Evolutionary conservation across 1,284 basidiomycete species (phyloP), one percentile per base, ranked within the genome.

Genomic region (Inonotus hispidus): DNA sequence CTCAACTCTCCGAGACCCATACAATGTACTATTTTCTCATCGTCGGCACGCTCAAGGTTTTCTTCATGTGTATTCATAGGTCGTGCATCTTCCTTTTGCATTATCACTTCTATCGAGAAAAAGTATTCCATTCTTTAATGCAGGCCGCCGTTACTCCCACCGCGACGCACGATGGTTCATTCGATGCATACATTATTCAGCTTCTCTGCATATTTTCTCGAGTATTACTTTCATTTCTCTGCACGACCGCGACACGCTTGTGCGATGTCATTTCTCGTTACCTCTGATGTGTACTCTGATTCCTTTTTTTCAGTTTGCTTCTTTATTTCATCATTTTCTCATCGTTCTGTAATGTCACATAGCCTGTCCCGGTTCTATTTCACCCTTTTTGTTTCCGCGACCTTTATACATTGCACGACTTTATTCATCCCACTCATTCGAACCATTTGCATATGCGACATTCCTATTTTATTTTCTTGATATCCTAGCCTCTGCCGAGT

Each of bases 41-140:
- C 19, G 25, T 16, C 39, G n/a, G 13, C 52, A 4, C 3, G 39
- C 39, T 29, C 35, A 7, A 21, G 47, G n/a, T 19, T 46, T 56
- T 23, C 43, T n/a, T 47, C 45, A 56, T 56, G 41, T 56, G 55
- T 56, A 56, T 52, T 35, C 50, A 52, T 35, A 32, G 27, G 19
- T 35, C 50, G 32, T n/a, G 29, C 55, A 46, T 56, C 35, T 25
- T 19, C 8, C n/a, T 3, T 29, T 45, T 32, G 32, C 32, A 32
- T 5, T 27, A n/a, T 35, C 55, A 47, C 21, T 19, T 21, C 29
- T 11, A 1, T 43, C n/a, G 41, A 32, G 25, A 32, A 27, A 46
- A 3, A 41, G 29, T 56, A 56, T 19, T 27, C 32, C 19, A 13
- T 19, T n/a, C 11, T 56, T 56, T 45, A 56, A 45, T 41, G 35